Evolutionary conservation across 2,329 filamentous ascomycete species (phyloP), one percentile per base, ranked within the genome.

Genomic region (Trichoderma sp.): DNA sequence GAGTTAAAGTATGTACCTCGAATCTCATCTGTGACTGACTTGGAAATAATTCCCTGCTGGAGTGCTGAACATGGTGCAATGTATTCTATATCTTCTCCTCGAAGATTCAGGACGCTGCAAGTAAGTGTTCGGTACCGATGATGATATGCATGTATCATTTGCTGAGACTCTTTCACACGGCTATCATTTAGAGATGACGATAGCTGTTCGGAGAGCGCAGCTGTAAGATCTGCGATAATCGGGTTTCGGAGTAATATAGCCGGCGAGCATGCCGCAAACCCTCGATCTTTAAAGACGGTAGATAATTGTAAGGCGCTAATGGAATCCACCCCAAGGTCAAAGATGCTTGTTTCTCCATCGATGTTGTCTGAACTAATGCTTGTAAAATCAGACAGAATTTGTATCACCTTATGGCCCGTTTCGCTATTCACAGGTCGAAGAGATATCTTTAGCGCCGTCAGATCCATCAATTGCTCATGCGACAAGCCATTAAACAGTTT

Each of bases 271-370:
- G 83, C 80, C 1, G 74, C 37, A 63, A 93, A 86, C 0, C 92
- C 92, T 2, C 80, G 80, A 3, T 84, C 81, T 71, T 88, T 91
- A 15, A 97, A 80, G 13, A 83, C 77, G 5, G 85, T 83, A 0
- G 90, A 84, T 34, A 97, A 84, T 8, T 88, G 84, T 54, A 96
- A 89, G 0, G 90, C 91, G 0, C 92, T 93, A 17, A 97, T 93
- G 0, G 94, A 97, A 73, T 97, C 94, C 27, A 97, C 83, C 0
- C 94, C 94, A 1, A 97, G 81, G 70, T 97, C 92, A 72, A 95
- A 97, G 19, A 97, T 86, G 69, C 88, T 97, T 0, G 89, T 88
- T 0, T 80, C 81, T 2, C 84, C 79, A 0, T 77, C 79, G 2
- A 92, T 80, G 0, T 80, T 78, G 0, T 78, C 73, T 3, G 74